These are phyloP conservation scores for Castanospermum australe DNA, from an alignment of 306 rosid species.

Conservation along the genomic window DNA sequence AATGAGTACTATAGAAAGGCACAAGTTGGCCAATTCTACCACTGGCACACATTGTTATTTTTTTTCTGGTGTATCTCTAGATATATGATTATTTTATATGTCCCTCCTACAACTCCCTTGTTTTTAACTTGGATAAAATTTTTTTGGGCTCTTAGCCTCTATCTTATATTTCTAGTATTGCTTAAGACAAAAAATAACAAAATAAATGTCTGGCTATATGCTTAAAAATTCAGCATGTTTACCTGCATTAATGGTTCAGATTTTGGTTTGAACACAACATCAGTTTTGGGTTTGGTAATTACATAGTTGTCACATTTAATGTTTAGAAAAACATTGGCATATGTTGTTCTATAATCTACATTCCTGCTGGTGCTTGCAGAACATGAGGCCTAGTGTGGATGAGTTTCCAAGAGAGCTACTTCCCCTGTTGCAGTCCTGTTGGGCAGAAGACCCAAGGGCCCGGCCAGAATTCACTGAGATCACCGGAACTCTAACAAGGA, in stretches of 20 bases:
- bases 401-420: constrained; percentile 40
- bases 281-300: not conserved
- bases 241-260: not conserved
- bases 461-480: constrained; percentile 59
- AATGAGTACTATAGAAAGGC: not conserved
- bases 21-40: not conserved
- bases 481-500: constrained; percentile 21
- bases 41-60: not conserved
- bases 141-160: not conserved
- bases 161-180: not conserved
- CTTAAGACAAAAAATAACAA: not conserved
- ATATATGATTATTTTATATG: not conserved
- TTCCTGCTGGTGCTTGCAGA: constrained; percentile 28
- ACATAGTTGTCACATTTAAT: not conserved
- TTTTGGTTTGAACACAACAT: not conserved
- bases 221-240: not conserved
- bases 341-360: not conserved
- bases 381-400: constrained; percentile 48
- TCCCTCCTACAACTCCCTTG: not conserved
- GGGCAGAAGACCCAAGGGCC: constrained; percentile 54
- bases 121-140: not conserved
- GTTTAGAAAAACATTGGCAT: too few relatives aligned
- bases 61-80: not conserved
- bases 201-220: not conserved
- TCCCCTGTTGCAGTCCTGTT: constrained; percentile 61